These are phyloP conservation scores for Ehretia macrophylla DNA, from an alignment of 257 asterid species.

Conservation along the genomic window DNA sequence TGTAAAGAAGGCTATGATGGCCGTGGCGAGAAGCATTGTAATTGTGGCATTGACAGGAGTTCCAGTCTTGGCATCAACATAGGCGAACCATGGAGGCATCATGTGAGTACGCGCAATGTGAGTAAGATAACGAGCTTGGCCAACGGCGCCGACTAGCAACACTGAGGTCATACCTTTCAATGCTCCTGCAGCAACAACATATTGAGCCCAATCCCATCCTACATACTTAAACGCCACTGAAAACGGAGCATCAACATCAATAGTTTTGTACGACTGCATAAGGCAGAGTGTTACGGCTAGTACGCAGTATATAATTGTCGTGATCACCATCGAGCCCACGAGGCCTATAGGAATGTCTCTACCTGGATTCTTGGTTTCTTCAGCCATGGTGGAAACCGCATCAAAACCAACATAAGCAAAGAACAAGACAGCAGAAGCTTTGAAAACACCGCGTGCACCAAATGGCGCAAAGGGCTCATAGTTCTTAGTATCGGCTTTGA, in stretches of 20 bases:
- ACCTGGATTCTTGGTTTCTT: slow-evolving; percentile 60
- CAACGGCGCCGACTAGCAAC: slow-evolving; percentile 56
- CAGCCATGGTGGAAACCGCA: slow-evolving; percentile 71
- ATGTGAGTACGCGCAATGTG: slow-evolving; percentile 65
- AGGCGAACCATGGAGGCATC: slow-evolving; percentile 80
- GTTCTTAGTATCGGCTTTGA: slow-evolving; percentile 40
- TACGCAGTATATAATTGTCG: slow-evolving; percentile 52
- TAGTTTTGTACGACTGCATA: slow-evolving; percentile 43
- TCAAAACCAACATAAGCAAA: slow-evolving; percentile 73
- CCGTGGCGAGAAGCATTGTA: slow-evolving; percentile 45
- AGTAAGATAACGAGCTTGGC: slow-evolving; percentile 70
- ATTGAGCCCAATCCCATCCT: slow-evolving; percentile 66
- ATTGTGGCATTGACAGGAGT: slow-evolving; percentile 61
- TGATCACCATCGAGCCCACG: slow-evolving; percentile 61
- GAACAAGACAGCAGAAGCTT: slow-evolving; percentile 58
- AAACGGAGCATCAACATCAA: slow-evolving; percentile 57
- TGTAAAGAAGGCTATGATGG: slow-evolving; percentile 57
- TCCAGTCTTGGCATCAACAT: slow-evolving; percentile 47
- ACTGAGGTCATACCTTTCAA: slow-evolving; percentile 66
- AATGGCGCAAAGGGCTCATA: slow-evolving; percentile 40
- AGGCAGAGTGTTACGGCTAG: slow-evolving; percentile 53
- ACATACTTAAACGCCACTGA: slow-evolving; percentile 47
- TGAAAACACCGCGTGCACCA: slow-evolving; percentile 55
- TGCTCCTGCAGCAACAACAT: slow-evolving; percentile 63
- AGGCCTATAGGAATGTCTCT: slow-evolving; percentile 65